phyloP scores from a whole-genome alignment of 1,284 basidiomycete species.

The Caloboletus firmus region DNA sequence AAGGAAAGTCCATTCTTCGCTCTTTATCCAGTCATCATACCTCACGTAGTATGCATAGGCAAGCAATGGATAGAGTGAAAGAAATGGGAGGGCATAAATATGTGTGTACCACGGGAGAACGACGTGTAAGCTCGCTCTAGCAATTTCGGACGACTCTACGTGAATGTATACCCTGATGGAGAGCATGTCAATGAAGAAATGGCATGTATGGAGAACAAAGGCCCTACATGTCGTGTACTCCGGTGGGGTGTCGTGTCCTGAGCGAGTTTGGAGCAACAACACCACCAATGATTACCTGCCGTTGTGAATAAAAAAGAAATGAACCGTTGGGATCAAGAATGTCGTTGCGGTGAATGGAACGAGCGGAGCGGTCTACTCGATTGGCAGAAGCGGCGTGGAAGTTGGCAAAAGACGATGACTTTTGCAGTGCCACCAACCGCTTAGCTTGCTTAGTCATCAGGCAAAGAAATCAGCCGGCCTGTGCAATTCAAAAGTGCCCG shows the following conservation, averaged over 20 bases:
- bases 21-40: slow-evolving; percentile 90
- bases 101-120: slow-evolving; percentile 77
- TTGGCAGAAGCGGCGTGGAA: slow-evolving; percentile 2
- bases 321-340: neutral
- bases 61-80: slow-evolving; percentile 84
- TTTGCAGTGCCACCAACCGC: neutral
- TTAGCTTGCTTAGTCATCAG: slow-evolving; percentile 23
- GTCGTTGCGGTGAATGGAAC: neutral
- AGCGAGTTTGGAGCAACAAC: neutral
- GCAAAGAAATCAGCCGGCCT: neutral
- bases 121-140: slow-evolving; percentile 76
- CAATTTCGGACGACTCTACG: slow-evolving; percentile 86
- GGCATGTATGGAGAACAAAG: neutral
- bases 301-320: neutral
- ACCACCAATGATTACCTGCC: slow-evolving; percentile 1
- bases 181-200: neutral
- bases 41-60: slow-evolving; percentile 90
- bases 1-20: slow-evolving; percentile 96
- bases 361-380: neutral
- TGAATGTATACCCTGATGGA: slow-evolving; percentile 42
- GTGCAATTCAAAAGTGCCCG: no score
- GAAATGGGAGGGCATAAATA: slow-evolving; percentile 84
- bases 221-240: slow-evolving; percentile 20
- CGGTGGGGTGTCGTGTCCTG: slow-evolving; percentile 5
- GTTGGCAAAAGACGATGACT: neutral